These are phyloP conservation scores for Pilasporangium apinafurcum DNA, from an alignment of 352 stramenopile genomes.

Conservation along the genomic window DNA sequence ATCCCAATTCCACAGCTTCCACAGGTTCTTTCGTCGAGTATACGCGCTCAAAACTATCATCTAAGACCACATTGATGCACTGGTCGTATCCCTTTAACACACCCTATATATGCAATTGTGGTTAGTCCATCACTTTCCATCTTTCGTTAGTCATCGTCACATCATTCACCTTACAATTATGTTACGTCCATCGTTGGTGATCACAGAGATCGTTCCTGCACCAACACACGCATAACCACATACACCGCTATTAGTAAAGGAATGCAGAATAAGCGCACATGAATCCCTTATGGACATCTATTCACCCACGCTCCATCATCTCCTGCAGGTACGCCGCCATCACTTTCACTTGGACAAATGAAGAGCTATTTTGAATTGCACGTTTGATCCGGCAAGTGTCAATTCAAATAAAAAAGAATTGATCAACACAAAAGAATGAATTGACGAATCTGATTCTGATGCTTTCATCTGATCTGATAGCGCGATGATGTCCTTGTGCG, in stretches of 20 bases:
- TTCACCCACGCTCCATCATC: constrained; percentile 71
- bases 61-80: constrained; percentile 90
- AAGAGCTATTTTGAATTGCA: constrained; percentile 7
- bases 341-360: too few species aligned
- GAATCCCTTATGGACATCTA: neutral
- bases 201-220: constrained; percentile 87
- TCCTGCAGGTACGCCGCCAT: constrained; percentile 85
- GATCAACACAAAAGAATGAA: too few species aligned
- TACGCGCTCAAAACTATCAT: constrained; percentile 92
- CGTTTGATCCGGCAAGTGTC: neutral
- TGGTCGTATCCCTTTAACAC: constrained; percentile 91
- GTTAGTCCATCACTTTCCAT: too few species aligned
- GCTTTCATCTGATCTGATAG: neutral
- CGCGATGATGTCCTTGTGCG: too few species aligned
- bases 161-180: constrained; percentile 68
- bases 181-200: constrained; percentile 93
- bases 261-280: neutral
- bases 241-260: neutral
- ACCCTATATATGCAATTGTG: constrained; percentile 63
- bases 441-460: constrained; percentile 11
- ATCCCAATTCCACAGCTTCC: constrained; percentile 84
- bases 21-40: constrained; percentile 89
- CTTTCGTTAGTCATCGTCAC: neutral
- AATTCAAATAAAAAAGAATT: constrained; percentile 18
- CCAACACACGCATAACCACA: neutral